Evolutionary conservation across 495 filamentous ascomycete genomes (phyloP), one percentile per base, ranked within the genome.

Genomic region (Podospora conica): DNA sequence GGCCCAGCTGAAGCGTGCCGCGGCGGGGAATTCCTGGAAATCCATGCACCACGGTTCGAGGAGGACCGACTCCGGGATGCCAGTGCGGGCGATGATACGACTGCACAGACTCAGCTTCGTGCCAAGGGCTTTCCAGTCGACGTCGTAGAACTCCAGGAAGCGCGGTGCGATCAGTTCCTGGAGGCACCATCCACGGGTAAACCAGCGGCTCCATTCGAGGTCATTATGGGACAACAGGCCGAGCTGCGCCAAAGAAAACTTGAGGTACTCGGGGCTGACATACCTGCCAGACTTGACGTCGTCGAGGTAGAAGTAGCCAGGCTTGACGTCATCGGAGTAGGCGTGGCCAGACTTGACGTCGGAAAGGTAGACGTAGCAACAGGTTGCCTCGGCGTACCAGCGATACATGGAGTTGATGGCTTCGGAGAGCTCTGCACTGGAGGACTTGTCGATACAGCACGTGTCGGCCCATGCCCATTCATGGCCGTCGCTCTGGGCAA

Each of bases 401-500:
- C 33, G 57, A 40, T 60, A 66, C 64, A 66, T 66, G 57, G 64
- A 61, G 58, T 66, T 66, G 57, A 66, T 66, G 40, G 76, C 75
- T 61, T 79, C 76, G 20, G 69, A 71, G 1, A 79, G 68, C 63
- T 81, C 78, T 1, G 75, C 75, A 24, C 79, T 81, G 27, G 74
- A 76, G 7, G 64, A 69, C 29, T 81, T 80, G 60, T 81, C 73
- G 65, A 79, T 79, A 55, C 79, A 79, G 58, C 76, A 79, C 1
- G 64, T 65, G 25, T 65, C 64, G 6, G 78, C 69, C 79, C 79
- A 81, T 24, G 70, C 73, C 67, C 73, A 78, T n/a, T 69, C 5
- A 18, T 69, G 60, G 0, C 58, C 67, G 24, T 73, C 56, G 0
- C 48, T 31, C 0, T 53, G 53, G 2, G 76, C 77, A 8, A 70